Evolutionary conservation across 1,284 basidiomycete species (phyloP).

Genomic region (Fomitopsis palustris): DNA sequence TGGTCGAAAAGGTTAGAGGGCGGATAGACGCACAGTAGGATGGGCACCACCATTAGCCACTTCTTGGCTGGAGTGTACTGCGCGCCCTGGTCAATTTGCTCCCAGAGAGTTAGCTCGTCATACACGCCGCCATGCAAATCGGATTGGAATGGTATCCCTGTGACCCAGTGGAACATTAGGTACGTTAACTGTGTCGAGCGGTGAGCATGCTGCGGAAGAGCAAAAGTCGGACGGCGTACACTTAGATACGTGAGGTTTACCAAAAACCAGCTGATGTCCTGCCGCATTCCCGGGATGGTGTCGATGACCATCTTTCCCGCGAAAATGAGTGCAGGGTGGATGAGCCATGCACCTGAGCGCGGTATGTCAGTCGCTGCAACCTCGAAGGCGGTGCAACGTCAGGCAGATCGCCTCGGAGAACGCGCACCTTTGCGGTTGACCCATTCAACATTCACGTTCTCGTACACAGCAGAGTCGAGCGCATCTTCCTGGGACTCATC

Average conservation of each 20-base stretch:
- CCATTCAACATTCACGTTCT: slow-evolving; percentile 96
- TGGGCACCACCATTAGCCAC: slow-evolving; percentile 91
- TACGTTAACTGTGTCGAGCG: slow-evolving; percentile 71
- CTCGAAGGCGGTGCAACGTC: not conserved
- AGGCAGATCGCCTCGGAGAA: not conserved
- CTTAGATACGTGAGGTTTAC: slow-evolving; percentile 92
- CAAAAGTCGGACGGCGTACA: slow-evolving; percentile 47
- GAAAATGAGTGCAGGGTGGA: slow-evolving; percentile 92
- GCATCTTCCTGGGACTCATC: slow-evolving; percentile 75
- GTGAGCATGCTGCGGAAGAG: slow-evolving; percentile 3
- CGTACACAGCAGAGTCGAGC: slow-evolving; percentile 79
- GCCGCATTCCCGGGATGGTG: slow-evolving; percentile 90
- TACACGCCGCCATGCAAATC: slow-evolving; percentile 89
- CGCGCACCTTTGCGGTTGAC: slow-evolving; percentile 93
- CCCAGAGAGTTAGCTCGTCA: slow-evolving; percentile 97
- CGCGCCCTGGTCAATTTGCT: slow-evolving; percentile 98
- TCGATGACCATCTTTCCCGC: slow-evolving; percentile 92
- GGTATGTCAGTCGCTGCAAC: not conserved
- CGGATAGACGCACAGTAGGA: slow-evolving; percentile 70
- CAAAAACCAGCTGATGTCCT: slow-evolving; percentile 94
- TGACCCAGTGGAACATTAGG: slow-evolving; percentile 99
- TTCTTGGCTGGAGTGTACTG: slow-evolving; percentile 99
- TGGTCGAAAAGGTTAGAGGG: not conserved
- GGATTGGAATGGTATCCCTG: slow-evolving; percentile 93
- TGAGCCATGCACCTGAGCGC: slow-evolving; percentile 88